Evolutionary conservation across 441 rosid genomes (phyloP).

Genomic region (Bruguiera hainesii): DNA sequence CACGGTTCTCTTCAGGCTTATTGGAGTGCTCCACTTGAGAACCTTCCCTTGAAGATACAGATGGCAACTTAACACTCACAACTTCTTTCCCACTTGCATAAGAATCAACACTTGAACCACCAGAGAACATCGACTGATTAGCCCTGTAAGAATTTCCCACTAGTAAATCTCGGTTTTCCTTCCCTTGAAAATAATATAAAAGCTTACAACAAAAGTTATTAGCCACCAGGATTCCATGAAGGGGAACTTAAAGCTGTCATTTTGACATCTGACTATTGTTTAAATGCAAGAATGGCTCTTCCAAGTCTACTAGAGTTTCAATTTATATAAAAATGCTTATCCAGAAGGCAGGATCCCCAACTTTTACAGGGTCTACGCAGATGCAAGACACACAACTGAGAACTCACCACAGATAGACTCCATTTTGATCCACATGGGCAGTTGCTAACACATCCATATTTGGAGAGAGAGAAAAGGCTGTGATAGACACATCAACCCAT

Average conservation of each 20-base stretch:
- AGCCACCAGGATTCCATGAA: neutral
- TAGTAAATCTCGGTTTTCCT: neutral
- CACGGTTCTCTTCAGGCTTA: constrained; percentile 20
- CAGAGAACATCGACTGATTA: constrained; percentile 84
- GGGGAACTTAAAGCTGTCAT: neutral
- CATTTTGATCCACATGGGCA: constrained; percentile 89
- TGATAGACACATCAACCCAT: constrained; percentile 69
- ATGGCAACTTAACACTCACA: constrained; percentile 74
- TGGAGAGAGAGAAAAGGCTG: constrained; percentile 94
- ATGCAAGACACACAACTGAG: constrained; percentile 12
- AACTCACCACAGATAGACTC: constrained; percentile 83
- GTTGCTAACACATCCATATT: constrained; percentile 94
- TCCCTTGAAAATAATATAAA: constrained; percentile 7
- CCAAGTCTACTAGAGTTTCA: no score
- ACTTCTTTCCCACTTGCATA: constrained; percentile 84
- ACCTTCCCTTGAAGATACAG: constrained; percentile 56
- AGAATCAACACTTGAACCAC: constrained; percentile 54
- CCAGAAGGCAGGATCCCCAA: neutral
- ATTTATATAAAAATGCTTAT: no score
- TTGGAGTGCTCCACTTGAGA: constrained; percentile 49
- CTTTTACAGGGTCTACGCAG: neutral
- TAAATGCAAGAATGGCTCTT: neutral
- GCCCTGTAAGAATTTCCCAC: constrained; percentile 47
- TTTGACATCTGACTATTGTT: neutral
- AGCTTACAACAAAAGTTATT: constrained; percentile 1